A percentile compares a stretch with the other conserved stretches of the same genome.
Conservation (phyloP, 2,329 filamentous ascomycete species). For the Scedosporium dehoogii region DNA sequence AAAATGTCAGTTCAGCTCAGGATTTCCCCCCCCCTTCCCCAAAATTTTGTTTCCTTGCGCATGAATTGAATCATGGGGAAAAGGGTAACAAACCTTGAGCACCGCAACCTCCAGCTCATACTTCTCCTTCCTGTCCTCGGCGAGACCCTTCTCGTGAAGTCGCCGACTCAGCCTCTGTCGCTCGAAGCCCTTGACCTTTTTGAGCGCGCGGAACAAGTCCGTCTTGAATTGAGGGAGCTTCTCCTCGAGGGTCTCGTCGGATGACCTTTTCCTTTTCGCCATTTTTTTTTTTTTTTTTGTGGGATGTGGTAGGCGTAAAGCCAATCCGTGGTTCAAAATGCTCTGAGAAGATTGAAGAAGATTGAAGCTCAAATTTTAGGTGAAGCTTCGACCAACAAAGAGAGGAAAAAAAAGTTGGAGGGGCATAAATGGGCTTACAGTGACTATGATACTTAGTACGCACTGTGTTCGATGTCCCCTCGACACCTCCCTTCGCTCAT, state of each 20-base stretch:
- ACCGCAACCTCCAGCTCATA: conserved; percentile 52
- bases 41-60: no score
- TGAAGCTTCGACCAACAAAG: not conserved
- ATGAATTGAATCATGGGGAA: not conserved
- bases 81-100: conserved; percentile 33
- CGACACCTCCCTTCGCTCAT: not conserved
- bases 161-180: conserved; percentile 63
- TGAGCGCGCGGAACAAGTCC: conserved; percentile 57
- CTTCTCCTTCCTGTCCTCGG: conserved; percentile 41
- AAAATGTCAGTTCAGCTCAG: not conserved
- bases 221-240: conserved; percentile 46
- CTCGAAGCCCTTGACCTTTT: conserved; percentile 66
- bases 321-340: not conserved
- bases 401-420: not conserved
- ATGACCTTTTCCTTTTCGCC: conserved; percentile 47
- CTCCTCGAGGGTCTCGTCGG: conserved; percentile 34
- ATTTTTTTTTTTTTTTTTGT: no score
- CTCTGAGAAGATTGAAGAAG: not conserved
- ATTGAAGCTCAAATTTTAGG: not conserved
- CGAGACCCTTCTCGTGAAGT: conserved; percentile 34
- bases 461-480: not conserved
- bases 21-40: no score
- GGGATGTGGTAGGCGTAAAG: not conserved
- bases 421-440: not conserved
- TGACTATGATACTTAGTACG: not conserved